Evolutionary conservation across 257 asterid species (phyloP).

Genomic region (Prunella vulgaris): DNA sequence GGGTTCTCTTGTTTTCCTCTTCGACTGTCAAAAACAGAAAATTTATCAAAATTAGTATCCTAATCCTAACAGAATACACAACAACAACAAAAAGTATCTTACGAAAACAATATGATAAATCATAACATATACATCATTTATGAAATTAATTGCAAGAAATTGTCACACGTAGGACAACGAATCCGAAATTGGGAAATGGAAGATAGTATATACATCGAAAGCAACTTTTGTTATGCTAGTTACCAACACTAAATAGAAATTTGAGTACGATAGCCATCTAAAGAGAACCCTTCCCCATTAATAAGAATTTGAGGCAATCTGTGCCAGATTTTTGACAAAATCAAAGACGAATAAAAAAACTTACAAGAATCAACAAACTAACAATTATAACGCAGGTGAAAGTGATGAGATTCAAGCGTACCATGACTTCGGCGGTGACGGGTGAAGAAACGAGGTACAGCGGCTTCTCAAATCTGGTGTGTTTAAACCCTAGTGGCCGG

Average conservation of each 20-base stretch:
- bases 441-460: background rate
- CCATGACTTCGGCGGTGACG: background rate
- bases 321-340: background rate
- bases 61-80: background rate
- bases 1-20: constrained; percentile 76
- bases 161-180: no score
- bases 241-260: background rate
- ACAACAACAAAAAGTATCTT: no score
- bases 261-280: background rate
- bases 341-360: no score
- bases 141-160: no score
- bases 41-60: background rate
- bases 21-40: constrained; percentile 38
- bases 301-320: background rate
- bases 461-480: background rate
- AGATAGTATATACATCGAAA: no score
- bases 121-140: no score
- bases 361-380: background rate
- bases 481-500: background rate
- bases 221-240: background rate
- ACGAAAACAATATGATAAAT: no score
- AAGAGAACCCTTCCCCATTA: background rate
- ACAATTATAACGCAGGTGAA: no score
- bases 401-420: background rate
- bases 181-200: background rate